Evolutionary conservation across 2,329 filamentous ascomycete genomes (phyloP).

Genomic region (Trichoderma pleuroti): DNA sequence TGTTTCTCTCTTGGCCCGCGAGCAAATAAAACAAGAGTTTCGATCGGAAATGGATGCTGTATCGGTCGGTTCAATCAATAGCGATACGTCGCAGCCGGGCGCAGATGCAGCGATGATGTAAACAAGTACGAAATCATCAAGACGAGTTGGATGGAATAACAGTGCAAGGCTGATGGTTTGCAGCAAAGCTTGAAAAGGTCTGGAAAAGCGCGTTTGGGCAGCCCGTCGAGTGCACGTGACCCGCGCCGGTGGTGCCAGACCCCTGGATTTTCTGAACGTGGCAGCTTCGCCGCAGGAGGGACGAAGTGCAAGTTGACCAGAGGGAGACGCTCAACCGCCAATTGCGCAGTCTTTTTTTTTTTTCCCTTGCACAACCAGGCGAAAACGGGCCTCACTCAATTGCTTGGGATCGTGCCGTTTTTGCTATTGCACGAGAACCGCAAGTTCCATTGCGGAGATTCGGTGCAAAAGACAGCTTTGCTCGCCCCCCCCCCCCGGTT

Average conservation of each 20-base stretch:
- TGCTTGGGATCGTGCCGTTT: neutral
- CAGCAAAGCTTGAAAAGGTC: neutral
- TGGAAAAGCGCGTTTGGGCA: slow-evolving; percentile 8
- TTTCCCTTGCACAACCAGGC: neutral
- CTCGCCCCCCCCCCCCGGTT: neutral
- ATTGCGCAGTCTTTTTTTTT: neutral
- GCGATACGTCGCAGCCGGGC: neutral
- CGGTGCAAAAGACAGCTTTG: neutral
- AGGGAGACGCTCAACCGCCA: slow-evolving; percentile 6
- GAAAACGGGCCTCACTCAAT: neutral
- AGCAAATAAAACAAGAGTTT: neutral
- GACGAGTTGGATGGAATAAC: neutral
- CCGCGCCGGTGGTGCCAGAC: slow-evolving; percentile 1
- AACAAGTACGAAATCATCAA: too few relatives aligned
- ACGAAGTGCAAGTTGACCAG: neutral
- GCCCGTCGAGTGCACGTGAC: slow-evolving; percentile 34
- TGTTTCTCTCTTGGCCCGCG: neutral
- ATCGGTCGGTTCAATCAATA: neutral
- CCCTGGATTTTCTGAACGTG: slow-evolving; percentile 49
- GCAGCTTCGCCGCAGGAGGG: slow-evolving; percentile 41
- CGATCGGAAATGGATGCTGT: neutral
- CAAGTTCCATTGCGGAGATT: neutral
- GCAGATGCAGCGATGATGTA: neutral
- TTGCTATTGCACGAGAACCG: neutral
- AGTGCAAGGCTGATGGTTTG: slow-evolving; percentile 10